phyloP scores from a whole-genome alignment of 352 stramenopile species.

The Globisporangium takayamanum region DNA sequence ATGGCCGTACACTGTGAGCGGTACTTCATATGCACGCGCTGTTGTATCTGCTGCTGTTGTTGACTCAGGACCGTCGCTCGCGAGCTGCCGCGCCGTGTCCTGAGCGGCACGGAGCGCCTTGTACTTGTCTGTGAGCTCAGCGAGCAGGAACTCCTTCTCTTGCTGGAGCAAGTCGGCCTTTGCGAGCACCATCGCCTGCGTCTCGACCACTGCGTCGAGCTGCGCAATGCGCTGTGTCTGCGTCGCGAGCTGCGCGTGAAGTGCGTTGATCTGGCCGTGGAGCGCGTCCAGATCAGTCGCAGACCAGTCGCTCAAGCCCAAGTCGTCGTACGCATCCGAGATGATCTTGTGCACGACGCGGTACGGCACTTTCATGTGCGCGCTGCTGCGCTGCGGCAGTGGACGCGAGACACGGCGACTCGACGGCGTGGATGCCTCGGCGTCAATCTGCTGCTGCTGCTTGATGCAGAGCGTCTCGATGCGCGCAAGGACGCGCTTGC shows the following conservation, averaged over 20 bases:
- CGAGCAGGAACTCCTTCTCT: slow-evolving; percentile 54
- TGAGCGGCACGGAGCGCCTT: slow-evolving; percentile 24
- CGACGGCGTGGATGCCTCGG: background rate
- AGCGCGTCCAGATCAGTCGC: slow-evolving; percentile 45
- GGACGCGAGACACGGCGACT: background rate
- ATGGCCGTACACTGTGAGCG: slow-evolving; percentile 48
- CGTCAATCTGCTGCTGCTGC: slow-evolving; percentile 3
- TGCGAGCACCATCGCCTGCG: slow-evolving; percentile 31
- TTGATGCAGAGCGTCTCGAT: slow-evolving; percentile 40
- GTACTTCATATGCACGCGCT: slow-evolving; percentile 6
- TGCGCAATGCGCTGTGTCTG: slow-evolving; percentile 13
- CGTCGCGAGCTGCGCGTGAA: slow-evolving; percentile 17
- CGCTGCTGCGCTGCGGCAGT: background rate
- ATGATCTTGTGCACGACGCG: slow-evolving; percentile 23
- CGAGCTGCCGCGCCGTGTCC: slow-evolving; percentile 7
- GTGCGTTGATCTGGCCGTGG: slow-evolving; percentile 14
- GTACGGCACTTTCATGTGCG: slow-evolving; percentile 19
- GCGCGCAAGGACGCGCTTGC: slow-evolving; percentile 37
- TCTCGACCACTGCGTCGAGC: slow-evolving; percentile 9
- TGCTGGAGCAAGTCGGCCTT: slow-evolving; percentile 34
- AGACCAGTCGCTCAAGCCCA: slow-evolving; percentile 40
- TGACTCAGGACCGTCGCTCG: slow-evolving; percentile 5
- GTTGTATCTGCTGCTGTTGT: background rate
- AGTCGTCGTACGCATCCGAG: slow-evolving; percentile 34
- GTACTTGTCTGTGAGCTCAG: slow-evolving; percentile 41